Evolutionary conservation across 371 early-diverging fungal species (phyloP), one percentile per base, ranked within the genome.

Genomic region (Mucor racemosus): DNA sequence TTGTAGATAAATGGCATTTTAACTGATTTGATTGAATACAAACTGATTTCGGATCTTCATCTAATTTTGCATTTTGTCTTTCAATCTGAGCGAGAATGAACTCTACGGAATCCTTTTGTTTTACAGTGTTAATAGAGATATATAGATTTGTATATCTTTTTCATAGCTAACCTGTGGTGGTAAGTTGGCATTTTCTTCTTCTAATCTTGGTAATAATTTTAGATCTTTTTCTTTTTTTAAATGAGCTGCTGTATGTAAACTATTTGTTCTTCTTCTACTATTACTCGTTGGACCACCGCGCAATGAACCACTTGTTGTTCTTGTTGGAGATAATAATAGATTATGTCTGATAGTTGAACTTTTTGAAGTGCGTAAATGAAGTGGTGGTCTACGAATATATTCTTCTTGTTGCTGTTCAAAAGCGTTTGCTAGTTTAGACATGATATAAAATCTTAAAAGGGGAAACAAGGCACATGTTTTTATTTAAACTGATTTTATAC

Each of bases 51-150:
- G 88, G 86, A 58, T 88, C 88, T 57, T 80, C 84, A 62, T 85
- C 85, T 44, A 86, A 59, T 34, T 84, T 60, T 35, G 79, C 79
- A 64, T 86, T 88, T 65, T 88, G 88, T 60, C 85, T 77, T 68
- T 88, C 85, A 34, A 88, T 76, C 50, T 84, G 84, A 9, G 86
- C 88, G 50, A 88, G 68, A 44, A 86, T 76, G 67, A 86, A 82
- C n/a, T 77, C 76, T 8, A 80, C 81, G 0, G 86, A 84, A 35
- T 88, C 85, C 85, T 26, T 26, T 26, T 26, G 26, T 3, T 1
- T 26, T 26, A 26, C 26, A 26, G 26, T 26, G 26, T 26, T 26
- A 26, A 26, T 26, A 26, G 26, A 26, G 26, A 26, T 26, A 3
- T 26, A 26, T 26, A 26, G 26, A 26, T 26, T 26, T 26, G 26